Evolutionary conservation across 805 yeast species (phyloP).

Genomic region (Starmerella lactis-condensi): DNA sequence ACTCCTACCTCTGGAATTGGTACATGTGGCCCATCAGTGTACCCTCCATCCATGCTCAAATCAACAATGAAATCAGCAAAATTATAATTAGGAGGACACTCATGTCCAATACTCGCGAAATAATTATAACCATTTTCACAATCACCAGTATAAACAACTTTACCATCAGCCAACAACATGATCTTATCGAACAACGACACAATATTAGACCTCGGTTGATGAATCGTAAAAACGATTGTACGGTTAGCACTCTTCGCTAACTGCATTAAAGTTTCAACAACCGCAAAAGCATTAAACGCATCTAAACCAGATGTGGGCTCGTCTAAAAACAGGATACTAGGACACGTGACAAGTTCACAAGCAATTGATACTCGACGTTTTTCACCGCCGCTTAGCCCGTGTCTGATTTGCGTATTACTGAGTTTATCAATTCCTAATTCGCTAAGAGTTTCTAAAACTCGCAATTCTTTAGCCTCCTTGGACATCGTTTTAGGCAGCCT

Average conservation of each 20-base stretch:
- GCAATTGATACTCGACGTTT: constrained; percentile 85
- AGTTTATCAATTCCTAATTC: constrained; percentile 72
- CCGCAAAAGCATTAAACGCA: constrained; percentile 81
- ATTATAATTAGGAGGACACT: constrained; percentile 77
- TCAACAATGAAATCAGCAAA: constrained; percentile 88
- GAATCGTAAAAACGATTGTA: constrained; percentile 82
- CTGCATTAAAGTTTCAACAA: constrained; percentile 63
- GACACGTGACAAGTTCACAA: constrained; percentile 79
- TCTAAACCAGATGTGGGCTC: constrained; percentile 95
- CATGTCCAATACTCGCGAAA: constrained; percentile 54
- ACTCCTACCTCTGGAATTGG: no score
- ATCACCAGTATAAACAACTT: constrained; percentile 74
- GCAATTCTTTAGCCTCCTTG: constrained; percentile 46
- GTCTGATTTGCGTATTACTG: constrained; percentile 72
- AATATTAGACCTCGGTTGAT: constrained; percentile 92
- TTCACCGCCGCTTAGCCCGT: constrained; percentile 89
- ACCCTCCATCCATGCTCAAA: constrained; percentile 47
- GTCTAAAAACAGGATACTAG: constrained; percentile 63
- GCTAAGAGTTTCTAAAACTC: constrained; percentile 68
- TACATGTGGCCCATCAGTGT: constrained; percentile 4
- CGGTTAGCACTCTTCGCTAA: constrained; percentile 66
- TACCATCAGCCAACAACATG: constrained; percentile 65
- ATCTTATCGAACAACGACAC: constrained; percentile 78
- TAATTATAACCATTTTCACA: constrained; percentile 56
- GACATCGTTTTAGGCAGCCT: constrained; percentile 71